These are phyloP conservation scores for Lenwebbia sp. DNA, from an alignment of 345 rosid species.

Conservation along the genomic window DNA sequence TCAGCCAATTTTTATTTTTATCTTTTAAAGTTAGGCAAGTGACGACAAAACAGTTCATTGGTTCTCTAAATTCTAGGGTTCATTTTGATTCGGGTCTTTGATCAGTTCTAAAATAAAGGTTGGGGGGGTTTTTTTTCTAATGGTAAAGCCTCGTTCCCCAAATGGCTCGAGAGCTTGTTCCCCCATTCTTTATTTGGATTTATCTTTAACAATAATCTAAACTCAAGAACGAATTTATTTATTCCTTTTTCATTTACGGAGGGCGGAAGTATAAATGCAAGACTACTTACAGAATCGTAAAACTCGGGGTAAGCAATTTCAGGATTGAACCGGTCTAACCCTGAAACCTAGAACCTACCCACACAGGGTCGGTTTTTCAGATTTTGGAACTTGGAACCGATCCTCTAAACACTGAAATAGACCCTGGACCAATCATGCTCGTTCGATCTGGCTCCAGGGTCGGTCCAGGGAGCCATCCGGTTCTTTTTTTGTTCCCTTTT, in stretches of 20 bases:
- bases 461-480: background rate
- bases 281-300: background rate
- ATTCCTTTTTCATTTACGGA: rapidly evolving
- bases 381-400: background rate
- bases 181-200: background rate
- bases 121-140: background rate
- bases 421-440: background rate
- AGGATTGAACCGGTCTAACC: background rate
- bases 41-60: background rate
- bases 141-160: background rate
- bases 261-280: background rate
- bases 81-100: background rate
- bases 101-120: background rate
- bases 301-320: background rate
- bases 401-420: no score
- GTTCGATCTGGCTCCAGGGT: background rate
- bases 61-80: background rate
- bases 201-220: background rate
- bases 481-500: no score
- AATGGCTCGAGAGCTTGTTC: background rate
- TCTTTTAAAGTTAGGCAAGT: background rate
- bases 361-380: background rate
- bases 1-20: background rate
- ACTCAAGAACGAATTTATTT: background rate
- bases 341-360: background rate